A percentile compares a stretch with the other conserved stretches of the same genome.
Conservation (phyloP, 2,329 filamentous ascomycete genomes). For the Pestalotiopsis sp. region DNA sequence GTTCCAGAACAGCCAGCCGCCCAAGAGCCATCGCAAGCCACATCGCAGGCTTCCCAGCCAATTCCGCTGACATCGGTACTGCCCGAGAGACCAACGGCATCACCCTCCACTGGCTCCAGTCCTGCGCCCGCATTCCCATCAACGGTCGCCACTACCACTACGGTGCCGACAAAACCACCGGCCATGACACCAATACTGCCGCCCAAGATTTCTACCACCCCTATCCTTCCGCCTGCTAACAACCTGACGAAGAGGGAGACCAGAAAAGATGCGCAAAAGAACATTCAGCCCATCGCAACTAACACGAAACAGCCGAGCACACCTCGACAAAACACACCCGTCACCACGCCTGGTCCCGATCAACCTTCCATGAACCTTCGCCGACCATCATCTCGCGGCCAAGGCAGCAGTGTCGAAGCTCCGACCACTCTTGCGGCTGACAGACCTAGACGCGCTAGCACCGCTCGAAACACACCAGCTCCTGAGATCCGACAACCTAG, state of each 20-base stretch:
- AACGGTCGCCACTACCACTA: conserved; percentile 40
- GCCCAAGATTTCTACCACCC: conserved; percentile 37
- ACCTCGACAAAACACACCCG: conserved; percentile 31
- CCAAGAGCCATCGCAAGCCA: background rate
- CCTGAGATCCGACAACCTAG: conserved; percentile 48
- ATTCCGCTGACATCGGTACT: background rate
- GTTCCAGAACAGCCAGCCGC: too few relatives aligned
- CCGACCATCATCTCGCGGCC: conserved; percentile 56
- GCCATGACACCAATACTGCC: conserved; percentile 47
- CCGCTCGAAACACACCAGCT: conserved; percentile 59
- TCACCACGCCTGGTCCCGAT: conserved; percentile 42
- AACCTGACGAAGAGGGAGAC: conserved; percentile 47
- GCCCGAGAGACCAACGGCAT: conserved; percentile 9
- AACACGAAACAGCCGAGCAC: conserved; percentile 29
- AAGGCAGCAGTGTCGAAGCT: conserved; percentile 55
- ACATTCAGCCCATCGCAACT: conserved; percentile 29
- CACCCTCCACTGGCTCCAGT: conserved; percentile 13
- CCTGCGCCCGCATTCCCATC: conserved; percentile 19
- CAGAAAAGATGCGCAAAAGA: conserved; percentile 44
- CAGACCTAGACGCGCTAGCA: conserved; percentile 58
- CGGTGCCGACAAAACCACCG: conserved; percentile 36
- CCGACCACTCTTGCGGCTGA: conserved; percentile 51
- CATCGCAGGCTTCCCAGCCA: background rate
- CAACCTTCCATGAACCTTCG: conserved; percentile 34
- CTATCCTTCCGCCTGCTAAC: conserved; percentile 38